Evolutionary conservation across 2,329 filamentous ascomycete genomes (phyloP), one percentile per base, ranked within the genome.

Genomic region (Ascochyta fabae): DNA sequence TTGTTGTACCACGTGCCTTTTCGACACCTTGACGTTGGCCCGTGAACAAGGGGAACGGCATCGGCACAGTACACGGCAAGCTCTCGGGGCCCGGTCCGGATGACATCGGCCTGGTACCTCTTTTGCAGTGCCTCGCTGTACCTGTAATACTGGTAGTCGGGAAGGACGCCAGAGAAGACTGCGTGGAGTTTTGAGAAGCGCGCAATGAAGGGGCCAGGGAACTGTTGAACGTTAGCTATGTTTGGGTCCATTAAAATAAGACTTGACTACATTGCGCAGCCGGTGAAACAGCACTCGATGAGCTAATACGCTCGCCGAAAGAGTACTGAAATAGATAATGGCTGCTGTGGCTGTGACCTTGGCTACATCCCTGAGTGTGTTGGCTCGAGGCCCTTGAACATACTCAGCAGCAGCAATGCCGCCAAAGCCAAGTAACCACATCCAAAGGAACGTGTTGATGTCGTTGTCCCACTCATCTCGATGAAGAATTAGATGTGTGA

Each of bases 241-340:
- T 15, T 5, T 6, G 3, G 1, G 23, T 9, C 13, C 6, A 3
- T 8, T 8, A 19, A 4, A 15, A 16, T 1, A 1, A 15, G 12
- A 3, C 13, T 15, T 2, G 19, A 44, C 6, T 62, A 69, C 69
- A 57, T 66, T 69, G 44, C 62, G 67, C 10, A 79, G 64, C 3
- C 73, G 74, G 48, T 79, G 78, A 55, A 78, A 78, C 49, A 76
- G 71, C 2, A 68, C 51, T 15, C 78, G 70, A 61, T 80, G 77
- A n/a, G 75, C 49, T 7, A 69, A 23, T 16, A 79, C 77, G 55
- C 76, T 79, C 7, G 59, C 33, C 7, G 51, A 33, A 5, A 74
- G 47, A 5, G 65, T 59, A 16, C 41, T 56, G 23, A 71, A 66
- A 40, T 73, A 73, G 3, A 67, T 42, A 0, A 46, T 50, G 2